These are phyloP conservation scores for Epithele typhae DNA, from an alignment of 768 basidiomycete species.

Conservation along the genomic window DNA sequence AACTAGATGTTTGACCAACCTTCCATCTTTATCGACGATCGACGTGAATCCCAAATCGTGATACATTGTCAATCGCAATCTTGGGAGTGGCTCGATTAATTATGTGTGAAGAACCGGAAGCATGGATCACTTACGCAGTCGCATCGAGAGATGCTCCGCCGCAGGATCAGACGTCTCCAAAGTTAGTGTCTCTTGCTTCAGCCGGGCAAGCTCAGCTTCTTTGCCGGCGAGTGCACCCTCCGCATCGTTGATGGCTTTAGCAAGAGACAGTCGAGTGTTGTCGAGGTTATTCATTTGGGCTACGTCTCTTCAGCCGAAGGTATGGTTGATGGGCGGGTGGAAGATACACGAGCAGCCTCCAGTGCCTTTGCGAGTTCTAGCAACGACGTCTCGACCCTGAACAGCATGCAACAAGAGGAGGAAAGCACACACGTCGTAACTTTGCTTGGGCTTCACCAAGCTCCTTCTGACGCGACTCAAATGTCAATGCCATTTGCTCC, in stretches of 20 bases:
- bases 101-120: too few species aligned
- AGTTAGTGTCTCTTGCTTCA: conserved; percentile 59
- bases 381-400: too few species aligned
- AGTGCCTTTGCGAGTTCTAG: conserved; percentile 59
- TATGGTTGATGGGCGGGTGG: conserved; percentile 65
- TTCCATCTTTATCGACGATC: conserved; percentile 48
- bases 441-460: conserved; percentile 62
- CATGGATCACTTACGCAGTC: conserved; percentile 45
- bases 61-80: conserved; percentile 64
- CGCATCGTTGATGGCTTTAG: conserved; percentile 70
- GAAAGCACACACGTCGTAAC: conserved; percentile 47
- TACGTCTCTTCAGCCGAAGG: conserved; percentile 58
- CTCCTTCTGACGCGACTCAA: conserved; percentile 57
- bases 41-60: conserved; percentile 72
- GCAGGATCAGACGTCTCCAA: conserved; percentile 72
- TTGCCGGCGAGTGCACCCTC: conserved; percentile 62
- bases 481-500: conserved; percentile 57
- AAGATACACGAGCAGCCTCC: conserved; percentile 68
- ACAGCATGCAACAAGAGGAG: too few species aligned
- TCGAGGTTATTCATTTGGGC: conserved; percentile 64
- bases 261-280: conserved; percentile 54
- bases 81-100: conserved; percentile 24
- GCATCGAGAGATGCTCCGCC: conserved; percentile 66
- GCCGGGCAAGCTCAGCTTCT: conserved; percentile 63
- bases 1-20: conserved; percentile 58